phyloP scores from a whole-genome alignment of 2,329 filamentous ascomycete species.

The Dothistroma septosporum region DNA sequence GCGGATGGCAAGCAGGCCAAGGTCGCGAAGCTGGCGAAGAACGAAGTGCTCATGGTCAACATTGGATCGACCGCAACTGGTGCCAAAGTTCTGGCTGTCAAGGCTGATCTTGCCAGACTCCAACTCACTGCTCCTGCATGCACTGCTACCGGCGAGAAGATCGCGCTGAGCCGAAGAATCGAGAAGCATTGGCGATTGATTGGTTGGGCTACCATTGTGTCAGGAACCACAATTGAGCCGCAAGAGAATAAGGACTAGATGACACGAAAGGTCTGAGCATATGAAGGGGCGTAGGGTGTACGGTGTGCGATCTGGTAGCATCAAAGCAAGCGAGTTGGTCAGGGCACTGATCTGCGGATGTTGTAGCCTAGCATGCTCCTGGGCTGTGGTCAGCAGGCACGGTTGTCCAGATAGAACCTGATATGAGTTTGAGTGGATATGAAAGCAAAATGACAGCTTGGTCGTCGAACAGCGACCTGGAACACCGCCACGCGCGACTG shows the following conservation, averaged over 20 bases:
- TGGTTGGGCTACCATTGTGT: conserved; percentile 56
- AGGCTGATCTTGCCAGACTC: conserved; percentile 95
- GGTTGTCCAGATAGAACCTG: not conserved
- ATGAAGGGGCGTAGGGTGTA: not conserved
- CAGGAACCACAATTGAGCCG: conserved; percentile 25
- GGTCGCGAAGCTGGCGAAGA: conserved; percentile 96
- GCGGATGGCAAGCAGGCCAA: conserved; percentile 99
- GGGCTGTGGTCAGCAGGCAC: not conserved
- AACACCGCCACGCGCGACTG: not conserved
- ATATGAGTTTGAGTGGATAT: not conserved
- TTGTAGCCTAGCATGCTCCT: not conserved
- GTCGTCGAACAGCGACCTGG: not conserved
- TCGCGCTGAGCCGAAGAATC: conserved; percentile 90
- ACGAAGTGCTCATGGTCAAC: conserved; percentile 99
- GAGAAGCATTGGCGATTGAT: conserved; percentile 99
- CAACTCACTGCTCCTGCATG: conserved; percentile 79
- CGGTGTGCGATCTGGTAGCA: not conserved
- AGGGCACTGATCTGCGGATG: not conserved
- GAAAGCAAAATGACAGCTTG: not conserved
- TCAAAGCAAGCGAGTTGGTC: not conserved
- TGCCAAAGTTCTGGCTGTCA: conserved; percentile 94
- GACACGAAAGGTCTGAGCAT: not conserved
- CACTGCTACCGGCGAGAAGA: conserved; percentile 97
- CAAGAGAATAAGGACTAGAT: conserved; percentile 8
- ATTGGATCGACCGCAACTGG: conserved; percentile 96